Conservation (phyloP, 805 yeast genomes). For the Ogataea parapolymorpha region DNA sequence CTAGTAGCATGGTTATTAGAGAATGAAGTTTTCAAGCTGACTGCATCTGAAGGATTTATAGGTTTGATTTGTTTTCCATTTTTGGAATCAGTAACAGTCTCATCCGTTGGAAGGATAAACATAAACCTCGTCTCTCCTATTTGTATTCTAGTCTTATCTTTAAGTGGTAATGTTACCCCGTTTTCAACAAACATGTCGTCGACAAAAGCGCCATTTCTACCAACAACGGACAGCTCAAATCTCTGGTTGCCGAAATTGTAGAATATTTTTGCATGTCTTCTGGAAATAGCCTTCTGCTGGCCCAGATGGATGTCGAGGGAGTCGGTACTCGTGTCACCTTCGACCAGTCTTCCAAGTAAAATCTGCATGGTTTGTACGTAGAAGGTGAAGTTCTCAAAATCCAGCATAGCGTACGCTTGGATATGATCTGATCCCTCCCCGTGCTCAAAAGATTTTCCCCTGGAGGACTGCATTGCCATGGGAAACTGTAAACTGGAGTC, state of each 20-base stretch:
- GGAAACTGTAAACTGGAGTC: constrained; percentile 16
- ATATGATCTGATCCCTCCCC: constrained; percentile 32
- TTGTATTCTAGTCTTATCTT: constrained; percentile 80
- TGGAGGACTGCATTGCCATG: constrained; percentile 36
- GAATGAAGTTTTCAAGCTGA: constrained; percentile 50
- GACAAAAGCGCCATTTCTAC: constrained; percentile 96
- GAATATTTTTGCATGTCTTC: constrained; percentile 93
- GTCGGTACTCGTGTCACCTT: constrained; percentile 49
- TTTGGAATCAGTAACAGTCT: constrained; percentile 28
- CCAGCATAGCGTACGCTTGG: constrained; percentile 71
- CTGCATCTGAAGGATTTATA: constrained; percentile 61
- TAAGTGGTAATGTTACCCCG: constrained; percentile 86
- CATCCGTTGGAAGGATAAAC: constrained; percentile 78
- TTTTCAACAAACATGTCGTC: constrained; percentile 86
- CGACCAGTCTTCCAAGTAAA: constrained; percentile 84
- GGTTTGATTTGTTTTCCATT: constrained; percentile 21
- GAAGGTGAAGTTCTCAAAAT: constrained; percentile 89
- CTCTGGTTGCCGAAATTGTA: constrained; percentile 95
- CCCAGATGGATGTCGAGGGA: constrained; percentile 92
- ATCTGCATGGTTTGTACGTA: constrained; percentile 96
- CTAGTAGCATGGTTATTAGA: constrained; percentile 27
- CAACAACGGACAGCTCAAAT: constrained; percentile 86
- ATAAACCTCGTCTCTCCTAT: constrained; percentile 89
- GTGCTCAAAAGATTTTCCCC: constrained; percentile 6
- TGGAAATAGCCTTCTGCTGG: constrained; percentile 85